phyloP scores from a whole-genome alignment of 2,329 filamentous ascomycete species.

The Onygena corvina region DNA sequence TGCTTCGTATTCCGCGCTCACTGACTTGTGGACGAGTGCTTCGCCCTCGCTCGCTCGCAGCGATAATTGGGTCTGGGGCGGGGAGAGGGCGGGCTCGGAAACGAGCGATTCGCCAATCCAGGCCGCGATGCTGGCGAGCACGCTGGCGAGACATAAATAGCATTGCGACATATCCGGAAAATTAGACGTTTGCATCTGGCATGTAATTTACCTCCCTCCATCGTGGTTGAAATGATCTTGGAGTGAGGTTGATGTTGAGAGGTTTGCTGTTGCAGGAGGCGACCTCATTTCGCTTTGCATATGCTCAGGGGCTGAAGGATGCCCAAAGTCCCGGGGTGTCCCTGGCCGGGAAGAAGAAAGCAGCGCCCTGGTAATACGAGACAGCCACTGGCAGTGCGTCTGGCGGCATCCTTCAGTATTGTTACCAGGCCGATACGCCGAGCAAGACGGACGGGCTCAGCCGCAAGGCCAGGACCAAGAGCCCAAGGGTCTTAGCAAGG shows the following conservation, averaged over 20 bases:
- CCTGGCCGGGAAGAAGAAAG: neutral
- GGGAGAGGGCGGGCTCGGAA: neutral
- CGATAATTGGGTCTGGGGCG: neutral
- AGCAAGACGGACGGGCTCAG: neutral
- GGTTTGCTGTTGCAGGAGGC: neutral
- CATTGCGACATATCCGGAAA: no score
- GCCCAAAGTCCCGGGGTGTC: neutral
- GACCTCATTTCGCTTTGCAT: neutral
- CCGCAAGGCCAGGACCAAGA: neutral
- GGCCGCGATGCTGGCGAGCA: neutral
- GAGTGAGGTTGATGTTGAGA: neutral
- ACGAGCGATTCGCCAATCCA: neutral
- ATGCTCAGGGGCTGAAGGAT: slow-evolving; percentile 4
- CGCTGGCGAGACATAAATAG: slow-evolving; percentile 2
- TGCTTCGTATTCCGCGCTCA: neutral
- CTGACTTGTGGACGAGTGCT: neutral
- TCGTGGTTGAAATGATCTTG: no score
- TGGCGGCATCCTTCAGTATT: neutral
- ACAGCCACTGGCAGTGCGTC: neutral
- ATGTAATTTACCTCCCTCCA: neutral
- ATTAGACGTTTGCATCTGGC: no score
- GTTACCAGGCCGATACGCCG: neutral
- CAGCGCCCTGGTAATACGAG: neutral
- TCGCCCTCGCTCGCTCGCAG: neutral
- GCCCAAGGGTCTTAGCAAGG: no score